Evolutionary conservation across 805 yeast species (phyloP).

Genomic region (Candida coleopterorum): DNA sequence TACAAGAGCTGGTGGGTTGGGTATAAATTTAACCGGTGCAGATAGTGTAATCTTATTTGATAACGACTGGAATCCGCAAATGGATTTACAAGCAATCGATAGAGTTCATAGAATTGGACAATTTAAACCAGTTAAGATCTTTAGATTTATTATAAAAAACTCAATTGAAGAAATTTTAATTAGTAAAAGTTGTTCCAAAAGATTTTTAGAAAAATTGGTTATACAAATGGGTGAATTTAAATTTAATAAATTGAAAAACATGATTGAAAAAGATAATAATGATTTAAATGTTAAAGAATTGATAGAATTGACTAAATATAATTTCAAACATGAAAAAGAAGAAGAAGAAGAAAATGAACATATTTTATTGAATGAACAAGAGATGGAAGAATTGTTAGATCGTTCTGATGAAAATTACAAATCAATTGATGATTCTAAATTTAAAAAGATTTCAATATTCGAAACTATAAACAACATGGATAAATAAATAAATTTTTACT

Average conservation of each 20-base stretch:
- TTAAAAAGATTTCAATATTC: constrained; percentile 28
- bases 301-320: constrained; percentile 17
- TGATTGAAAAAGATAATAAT: constrained; percentile 16
- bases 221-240: constrained; percentile 38
- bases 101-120: constrained; percentile 95
- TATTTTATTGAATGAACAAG: constrained; percentile 25
- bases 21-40: constrained; percentile 79
- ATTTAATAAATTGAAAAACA: constrained; percentile 21
- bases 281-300: constrained; percentile 16
- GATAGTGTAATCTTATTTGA: constrained; percentile 89
- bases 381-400: constrained; percentile 39
- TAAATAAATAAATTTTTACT: constrained; percentile 11
- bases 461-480: constrained; percentile 36
- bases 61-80: constrained; percentile 97
- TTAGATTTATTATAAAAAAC: constrained; percentile 68
- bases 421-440: constrained; percentile 15
- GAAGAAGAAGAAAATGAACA: constrained; percentile 2
- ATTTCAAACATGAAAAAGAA: constrained; percentile 12
- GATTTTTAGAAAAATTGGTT: constrained; percentile 72
- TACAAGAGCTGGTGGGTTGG: constrained; percentile 94
- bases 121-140: constrained; percentile 72
- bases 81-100: constrained; percentile 94
- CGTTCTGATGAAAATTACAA: constrained; percentile 27
- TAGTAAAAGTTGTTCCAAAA: constrained; percentile 73
- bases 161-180: constrained; percentile 83